These are phyloP conservation scores for Chytriomyces sp. DNA, from an alignment of 192 early-diverging fungal species.

Conservation along the genomic window DNA sequence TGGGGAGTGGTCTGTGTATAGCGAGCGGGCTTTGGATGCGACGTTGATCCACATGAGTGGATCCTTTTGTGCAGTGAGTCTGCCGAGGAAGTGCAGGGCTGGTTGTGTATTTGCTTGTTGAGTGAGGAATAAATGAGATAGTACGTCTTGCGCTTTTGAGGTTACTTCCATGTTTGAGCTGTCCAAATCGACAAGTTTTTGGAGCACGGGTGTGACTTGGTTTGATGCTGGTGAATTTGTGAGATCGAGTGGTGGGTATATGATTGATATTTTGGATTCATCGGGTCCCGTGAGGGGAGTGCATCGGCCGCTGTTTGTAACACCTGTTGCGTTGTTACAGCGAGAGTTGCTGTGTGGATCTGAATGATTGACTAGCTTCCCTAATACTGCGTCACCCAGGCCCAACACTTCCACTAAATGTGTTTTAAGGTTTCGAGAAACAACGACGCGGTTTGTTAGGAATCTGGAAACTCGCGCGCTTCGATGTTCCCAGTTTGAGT, in stretches of 20 bases:
- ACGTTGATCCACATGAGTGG: constrained; percentile 36
- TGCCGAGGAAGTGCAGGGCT: constrained; percentile 32
- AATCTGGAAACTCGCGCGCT: constrained; percentile 25
- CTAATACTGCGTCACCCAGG: constrained; percentile 31
- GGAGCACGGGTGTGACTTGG: neutral
- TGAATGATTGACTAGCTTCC: neutral
- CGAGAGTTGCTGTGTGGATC: neutral
- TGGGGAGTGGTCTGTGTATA: neutral
- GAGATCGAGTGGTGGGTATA: neutral
- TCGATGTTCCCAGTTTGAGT: constrained; percentile 42
- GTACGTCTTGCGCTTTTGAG: neutral
- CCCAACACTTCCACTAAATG: constrained; percentile 28
- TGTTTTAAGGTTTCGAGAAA: constrained; percentile 26
- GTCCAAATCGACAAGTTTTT: neutral
- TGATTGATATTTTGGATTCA: neutral
- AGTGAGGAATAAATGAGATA: neutral
- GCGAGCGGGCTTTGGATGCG: constrained; percentile 10
- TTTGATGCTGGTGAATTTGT: neutral
- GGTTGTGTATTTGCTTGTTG: neutral
- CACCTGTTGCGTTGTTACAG: neutral
- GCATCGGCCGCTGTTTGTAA: constrained; percentile 12
- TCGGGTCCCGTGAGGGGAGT: constrained; percentile 4
- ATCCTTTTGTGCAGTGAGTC: constrained; percentile 40
- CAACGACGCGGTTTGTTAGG: constrained; percentile 28
- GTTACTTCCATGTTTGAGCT: neutral